A percentile compares a stretch with the other conserved stretches of the same genome.
Conservation (phyloP, 768 basidiomycete genomes). For the Amylocystis lapponica region DNA sequence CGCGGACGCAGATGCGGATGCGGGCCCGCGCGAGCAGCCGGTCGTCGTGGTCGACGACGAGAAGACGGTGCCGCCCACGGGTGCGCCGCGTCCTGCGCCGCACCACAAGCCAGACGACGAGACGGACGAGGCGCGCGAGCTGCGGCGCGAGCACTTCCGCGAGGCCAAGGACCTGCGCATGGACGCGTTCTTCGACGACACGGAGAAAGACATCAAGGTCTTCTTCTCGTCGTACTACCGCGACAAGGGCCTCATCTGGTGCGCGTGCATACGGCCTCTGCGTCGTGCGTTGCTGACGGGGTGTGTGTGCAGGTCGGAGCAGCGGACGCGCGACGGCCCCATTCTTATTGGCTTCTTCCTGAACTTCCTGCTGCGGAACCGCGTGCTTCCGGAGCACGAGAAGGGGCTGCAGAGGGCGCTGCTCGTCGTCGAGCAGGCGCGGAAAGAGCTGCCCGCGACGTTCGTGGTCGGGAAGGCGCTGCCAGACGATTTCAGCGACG, state of each 20-base stretch:
- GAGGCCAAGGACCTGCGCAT: slow-evolving; percentile 26
- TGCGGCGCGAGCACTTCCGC: slow-evolving; percentile 14
- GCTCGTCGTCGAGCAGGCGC: slow-evolving; percentile 35
- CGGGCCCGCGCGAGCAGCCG: slow-evolving; percentile 3
- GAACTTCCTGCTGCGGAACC: slow-evolving; percentile 51
- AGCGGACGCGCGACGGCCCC: slow-evolving; percentile 39
- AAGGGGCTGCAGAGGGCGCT: slow-evolving; percentile 42
- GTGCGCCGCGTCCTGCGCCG: not conserved
- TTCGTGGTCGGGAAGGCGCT: slow-evolving; percentile 39
- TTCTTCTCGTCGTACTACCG: slow-evolving; percentile 70
- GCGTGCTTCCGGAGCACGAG: slow-evolving; percentile 42
- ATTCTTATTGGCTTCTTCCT: slow-evolving; percentile 56
- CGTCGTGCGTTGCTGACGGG: too few species aligned
- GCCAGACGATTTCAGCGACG: slow-evolving; percentile 46
- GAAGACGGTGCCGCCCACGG: not conserved
- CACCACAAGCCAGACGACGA: not conserved
- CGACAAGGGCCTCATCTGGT: slow-evolving; percentile 68
- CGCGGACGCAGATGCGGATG: slow-evolving; percentile 14
- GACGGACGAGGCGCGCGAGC: slow-evolving; percentile 10
- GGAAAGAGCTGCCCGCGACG: slow-evolving; percentile 46
- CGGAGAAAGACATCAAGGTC: slow-evolving; percentile 49
- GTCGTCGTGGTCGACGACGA: slow-evolving; percentile 11
- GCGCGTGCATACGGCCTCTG: slow-evolving; percentile 11
- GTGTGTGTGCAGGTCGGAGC: slow-evolving; percentile 36
- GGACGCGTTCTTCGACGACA: slow-evolving; percentile 52